Evolutionary conservation across 2,329 filamentous ascomycete genomes (phyloP).

Genomic region (Rasamsonia emersonii): DNA sequence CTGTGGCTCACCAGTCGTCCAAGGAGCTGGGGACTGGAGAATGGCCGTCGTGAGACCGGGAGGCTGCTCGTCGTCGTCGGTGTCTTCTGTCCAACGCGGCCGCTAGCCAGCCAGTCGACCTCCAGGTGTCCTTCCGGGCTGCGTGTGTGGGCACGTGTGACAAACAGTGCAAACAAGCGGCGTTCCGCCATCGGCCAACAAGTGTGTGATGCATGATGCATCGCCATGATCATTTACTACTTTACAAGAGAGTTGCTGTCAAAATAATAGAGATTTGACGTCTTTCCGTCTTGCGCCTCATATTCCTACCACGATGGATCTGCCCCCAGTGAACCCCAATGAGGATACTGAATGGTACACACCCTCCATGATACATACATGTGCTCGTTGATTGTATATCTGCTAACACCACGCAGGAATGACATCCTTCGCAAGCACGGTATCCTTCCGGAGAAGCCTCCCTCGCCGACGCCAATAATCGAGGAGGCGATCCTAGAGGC

Average conservation of each 20-base stretch:
- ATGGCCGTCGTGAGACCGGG: slow-evolving; percentile 1
- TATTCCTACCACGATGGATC: slow-evolving; percentile 36
- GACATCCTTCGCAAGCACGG: slow-evolving; percentile 96
- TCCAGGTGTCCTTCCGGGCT: slow-evolving; percentile 34
- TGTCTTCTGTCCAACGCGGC: no score
- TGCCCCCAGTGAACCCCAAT: slow-evolving; percentile 80
- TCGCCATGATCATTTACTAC: slow-evolving; percentile 3
- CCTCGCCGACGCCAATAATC: slow-evolving; percentile 90
- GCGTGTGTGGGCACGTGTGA: slow-evolving; percentile 19
- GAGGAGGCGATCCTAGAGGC: slow-evolving; percentile 88
- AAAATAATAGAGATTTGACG: slow-evolving; percentile 5
- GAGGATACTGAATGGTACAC: slow-evolving; percentile 92
- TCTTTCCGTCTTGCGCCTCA: slow-evolving; percentile 8
- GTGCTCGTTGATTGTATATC: no score
- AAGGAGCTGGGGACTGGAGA: background rate
- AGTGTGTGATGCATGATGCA: no score
- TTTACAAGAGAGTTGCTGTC: no score
- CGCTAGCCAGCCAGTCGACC: slow-evolving; percentile 10
- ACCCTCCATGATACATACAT: slow-evolving; percentile 5
- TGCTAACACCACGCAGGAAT: slow-evolving; percentile 57
- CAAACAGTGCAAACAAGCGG: slow-evolving; percentile 35
- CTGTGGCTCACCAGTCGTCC: background rate
- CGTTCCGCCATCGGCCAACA: slow-evolving; percentile 13
- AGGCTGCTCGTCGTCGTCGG: slow-evolving; percentile 5
- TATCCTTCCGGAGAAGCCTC: slow-evolving; percentile 94